Evolutionary conservation across 2,329 filamentous ascomycete genomes (phyloP).

Genomic region (Calonectria naviculata): DNA sequence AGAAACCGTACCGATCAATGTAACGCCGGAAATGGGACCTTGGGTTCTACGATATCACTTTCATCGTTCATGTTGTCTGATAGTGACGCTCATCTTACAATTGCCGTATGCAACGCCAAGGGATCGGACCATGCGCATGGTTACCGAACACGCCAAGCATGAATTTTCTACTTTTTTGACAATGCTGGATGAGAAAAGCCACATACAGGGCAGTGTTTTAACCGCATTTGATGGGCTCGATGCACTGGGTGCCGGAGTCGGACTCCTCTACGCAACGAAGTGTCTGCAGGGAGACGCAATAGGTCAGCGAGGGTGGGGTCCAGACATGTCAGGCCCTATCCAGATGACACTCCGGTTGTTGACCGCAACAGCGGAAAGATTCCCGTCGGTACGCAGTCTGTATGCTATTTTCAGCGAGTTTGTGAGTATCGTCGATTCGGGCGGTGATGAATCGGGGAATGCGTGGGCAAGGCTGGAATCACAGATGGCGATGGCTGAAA

Average conservation of each 20-base stretch:
- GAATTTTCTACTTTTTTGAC: conserved; percentile 4
- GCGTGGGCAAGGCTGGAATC: neutral
- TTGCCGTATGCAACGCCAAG: neutral
- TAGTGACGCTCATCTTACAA: conserved; percentile 4
- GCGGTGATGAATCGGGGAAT: neutral
- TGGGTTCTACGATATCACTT: conserved; percentile 18
- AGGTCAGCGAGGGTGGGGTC: neutral
- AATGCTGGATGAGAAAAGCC: conserved; percentile 12
- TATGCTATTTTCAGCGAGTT: neutral
- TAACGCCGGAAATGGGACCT: neutral
- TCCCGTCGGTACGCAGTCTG: neutral
- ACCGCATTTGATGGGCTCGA: conserved; percentile 18
- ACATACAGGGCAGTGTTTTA: conserved; percentile 4
- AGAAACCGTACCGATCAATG: conserved; percentile 11
- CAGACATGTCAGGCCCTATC: neutral
- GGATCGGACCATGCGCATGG: neutral
- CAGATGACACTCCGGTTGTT: neutral
- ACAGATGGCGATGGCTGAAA: neutral
- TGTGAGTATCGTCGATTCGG: neutral
- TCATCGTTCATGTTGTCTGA: conserved; percentile 8
- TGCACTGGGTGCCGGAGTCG: conserved; percentile 5
- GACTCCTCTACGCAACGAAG: conserved; percentile 3
- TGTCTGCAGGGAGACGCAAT: conserved; percentile 2
- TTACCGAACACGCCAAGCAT: conserved; percentile 11
- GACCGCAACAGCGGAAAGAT: conserved; percentile 1